Conservation (phyloP, 257 asterid genomes). For the Rhazya stricta region DNA sequence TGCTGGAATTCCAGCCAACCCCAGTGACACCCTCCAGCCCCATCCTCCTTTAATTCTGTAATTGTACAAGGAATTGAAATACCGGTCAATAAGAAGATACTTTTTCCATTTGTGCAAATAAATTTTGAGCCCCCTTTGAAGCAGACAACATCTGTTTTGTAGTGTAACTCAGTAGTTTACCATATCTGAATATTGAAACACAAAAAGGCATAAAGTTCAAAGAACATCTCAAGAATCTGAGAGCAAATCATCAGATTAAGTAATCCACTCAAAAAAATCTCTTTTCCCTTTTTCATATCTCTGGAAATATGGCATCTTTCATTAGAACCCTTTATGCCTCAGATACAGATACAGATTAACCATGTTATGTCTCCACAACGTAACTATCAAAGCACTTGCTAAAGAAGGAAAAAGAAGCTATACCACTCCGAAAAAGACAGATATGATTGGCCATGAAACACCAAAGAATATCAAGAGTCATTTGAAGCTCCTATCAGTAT, state of each 20-base stretch:
- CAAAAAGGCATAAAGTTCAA: neutral
- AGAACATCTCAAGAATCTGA: neutral
- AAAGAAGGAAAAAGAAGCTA: neutral
- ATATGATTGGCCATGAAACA: neutral
- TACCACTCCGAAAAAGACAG: neutral
- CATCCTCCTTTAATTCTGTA: conserved; percentile 66
- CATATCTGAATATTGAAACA: no score
- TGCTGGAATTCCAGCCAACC: conserved; percentile 87
- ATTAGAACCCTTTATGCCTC: neutral
- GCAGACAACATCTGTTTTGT: no score
- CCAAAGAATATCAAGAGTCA: neutral
- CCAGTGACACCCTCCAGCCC: conserved; percentile 90
- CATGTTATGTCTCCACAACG: neutral
- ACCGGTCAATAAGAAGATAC: no score
- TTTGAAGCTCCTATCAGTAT: neutral
- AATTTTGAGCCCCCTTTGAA: no score
- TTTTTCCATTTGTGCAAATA: no score
- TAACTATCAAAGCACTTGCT: neutral
- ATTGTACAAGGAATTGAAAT: neutral
- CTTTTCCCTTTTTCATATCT: neutral
- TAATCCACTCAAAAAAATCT: neutral
- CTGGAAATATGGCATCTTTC: neutral
- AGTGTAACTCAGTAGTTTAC: no score
- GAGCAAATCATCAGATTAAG: neutral
- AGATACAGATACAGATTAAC: no score